phyloP scores from a whole-genome alignment of 106 monocot genomes.

The Acorus gramineus region DNA sequence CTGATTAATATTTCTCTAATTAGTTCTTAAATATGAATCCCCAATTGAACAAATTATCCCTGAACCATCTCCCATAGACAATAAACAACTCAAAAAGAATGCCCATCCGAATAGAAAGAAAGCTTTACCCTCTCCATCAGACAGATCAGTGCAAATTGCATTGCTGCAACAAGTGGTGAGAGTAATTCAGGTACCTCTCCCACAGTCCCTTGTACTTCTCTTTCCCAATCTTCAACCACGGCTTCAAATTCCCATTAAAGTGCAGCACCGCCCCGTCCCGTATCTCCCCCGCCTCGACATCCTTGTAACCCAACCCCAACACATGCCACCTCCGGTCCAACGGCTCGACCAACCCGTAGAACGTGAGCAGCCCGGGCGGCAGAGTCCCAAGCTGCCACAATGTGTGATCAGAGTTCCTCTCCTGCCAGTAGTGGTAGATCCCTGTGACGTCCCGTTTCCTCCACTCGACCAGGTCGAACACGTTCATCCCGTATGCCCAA shows the following conservation, averaged over 20 bases:
- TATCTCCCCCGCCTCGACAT: constrained; percentile 39
- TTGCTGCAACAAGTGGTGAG: constrained; percentile 50
- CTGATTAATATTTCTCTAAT: no score
- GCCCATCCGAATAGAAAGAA: no score
- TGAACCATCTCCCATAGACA: no score
- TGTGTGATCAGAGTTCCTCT: constrained; percentile 54
- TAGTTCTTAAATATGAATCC: no score
- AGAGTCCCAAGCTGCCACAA: constrained; percentile 75
- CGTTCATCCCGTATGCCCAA: constrained; percentile 89
- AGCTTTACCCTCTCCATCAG: no score
- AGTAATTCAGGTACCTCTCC: constrained; percentile 71
- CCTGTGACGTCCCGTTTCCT: constrained; percentile 61
- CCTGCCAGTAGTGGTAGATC: constrained; percentile 87
- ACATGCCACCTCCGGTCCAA: constrained; percentile 77
- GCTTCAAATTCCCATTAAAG: constrained; percentile 84
- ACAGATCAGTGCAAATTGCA: constrained; percentile 39
- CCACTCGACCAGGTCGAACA: constrained; percentile 62
- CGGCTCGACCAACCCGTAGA: constrained; percentile 60
- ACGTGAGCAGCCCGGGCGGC: constrained; percentile 68
- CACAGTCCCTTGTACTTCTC: constrained; percentile 75
- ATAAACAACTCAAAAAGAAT: no score
- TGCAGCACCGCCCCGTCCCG: constrained; percentile 61
- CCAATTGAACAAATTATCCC: no score
- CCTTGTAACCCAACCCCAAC: constrained; percentile 61
- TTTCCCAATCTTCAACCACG: constrained; percentile 79